Evolutionary conservation across 768 basidiomycete species (phyloP), one percentile per base, ranked within the genome.

Genomic region (Lactarius tabidus): DNA sequence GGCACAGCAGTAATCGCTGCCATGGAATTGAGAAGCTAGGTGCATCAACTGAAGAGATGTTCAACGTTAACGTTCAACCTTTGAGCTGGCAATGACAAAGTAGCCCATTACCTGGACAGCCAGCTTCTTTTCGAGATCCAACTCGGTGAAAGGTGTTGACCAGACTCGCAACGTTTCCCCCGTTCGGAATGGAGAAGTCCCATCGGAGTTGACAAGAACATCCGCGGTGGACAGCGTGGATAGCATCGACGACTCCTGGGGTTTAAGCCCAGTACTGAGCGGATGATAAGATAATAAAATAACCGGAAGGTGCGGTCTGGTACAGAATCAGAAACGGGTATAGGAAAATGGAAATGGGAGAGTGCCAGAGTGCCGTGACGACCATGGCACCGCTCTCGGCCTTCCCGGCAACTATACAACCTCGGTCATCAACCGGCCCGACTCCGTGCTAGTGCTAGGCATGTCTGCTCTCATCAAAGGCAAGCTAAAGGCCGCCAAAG

Each of bases 401-500:
- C n/a, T 48, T 45, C 43, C 43, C 43, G 43, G 43, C 43, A 45
- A 45, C 43, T 45, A 23, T 8, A 45, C 10, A 35, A 33, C 18
- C 3, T 33, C 6, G 33, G 29, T 28, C 52, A n/a, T 6, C 12
- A 48, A 48, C 12, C 45, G 45, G 45, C 23, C 45, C 45, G 51
- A 55, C 9, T 9, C 12, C 20, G 20, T 20, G 2, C 9, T 23
- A 55, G 36, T 63, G 36, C 6, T 10, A 54, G 38, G 57, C 45
- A 63, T 63, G 67, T 69, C 75, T 5, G 68, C 72, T 5, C 82
- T 87, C 64, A 79, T 82, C 59, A 95, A 91, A 74, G 76, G 75
- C 41, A 91, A 89, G 74, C 82, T 97, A 70, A 96, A 95, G 75
- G 76, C 81, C 26, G 89, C 92, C 15, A 84, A 90, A 65, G 92